Conservation (phyloP, 148 eudicot species). For the Hydrangea macrophylla region DNA sequence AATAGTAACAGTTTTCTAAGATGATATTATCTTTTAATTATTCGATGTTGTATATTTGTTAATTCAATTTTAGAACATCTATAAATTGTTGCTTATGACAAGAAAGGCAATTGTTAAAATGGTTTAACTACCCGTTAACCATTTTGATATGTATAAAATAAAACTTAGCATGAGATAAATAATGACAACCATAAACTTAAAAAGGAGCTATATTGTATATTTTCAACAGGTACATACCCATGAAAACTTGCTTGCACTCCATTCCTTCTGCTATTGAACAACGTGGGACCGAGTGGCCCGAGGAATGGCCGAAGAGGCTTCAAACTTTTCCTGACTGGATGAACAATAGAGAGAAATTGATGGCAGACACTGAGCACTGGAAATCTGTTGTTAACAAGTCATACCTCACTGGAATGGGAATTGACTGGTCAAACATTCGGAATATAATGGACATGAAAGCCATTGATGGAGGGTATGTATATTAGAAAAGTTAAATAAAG, state of each 20-base stretch:
- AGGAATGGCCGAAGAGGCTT: conserved; percentile 96
- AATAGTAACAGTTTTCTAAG: too few species aligned
- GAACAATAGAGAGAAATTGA: conserved; percentile 67
- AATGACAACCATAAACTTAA: too few species aligned
- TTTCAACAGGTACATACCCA: conserved; percentile 60
- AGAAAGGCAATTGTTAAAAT: too few species aligned
- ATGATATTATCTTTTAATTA: too few species aligned
- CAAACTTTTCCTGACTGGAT: conserved; percentile 90
- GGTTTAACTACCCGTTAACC: too few species aligned
- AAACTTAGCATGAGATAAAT: too few species aligned
- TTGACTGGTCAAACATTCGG: conserved; percentile 82
- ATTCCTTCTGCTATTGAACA: conserved; percentile 81
- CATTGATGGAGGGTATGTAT: conserved; percentile 80
- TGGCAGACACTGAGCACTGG: conserved; percentile 81
- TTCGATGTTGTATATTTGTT: too few species aligned
- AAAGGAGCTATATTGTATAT: too few species aligned
- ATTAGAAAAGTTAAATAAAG: background rate
- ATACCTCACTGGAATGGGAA: conserved; percentile 76
- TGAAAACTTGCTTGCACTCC: conserved; percentile 65
- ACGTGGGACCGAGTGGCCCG: conserved; percentile 95
- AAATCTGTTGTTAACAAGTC: conserved; percentile 73
- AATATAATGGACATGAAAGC: conserved; percentile 99
- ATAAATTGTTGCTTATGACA: too few species aligned
- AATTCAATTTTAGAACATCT: too few species aligned
- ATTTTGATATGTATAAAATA: too few species aligned